Evolutionary conservation across 805 yeast species (phyloP), one percentile per base, ranked within the genome.

Genomic region (Saturnispora diversa): DNA sequence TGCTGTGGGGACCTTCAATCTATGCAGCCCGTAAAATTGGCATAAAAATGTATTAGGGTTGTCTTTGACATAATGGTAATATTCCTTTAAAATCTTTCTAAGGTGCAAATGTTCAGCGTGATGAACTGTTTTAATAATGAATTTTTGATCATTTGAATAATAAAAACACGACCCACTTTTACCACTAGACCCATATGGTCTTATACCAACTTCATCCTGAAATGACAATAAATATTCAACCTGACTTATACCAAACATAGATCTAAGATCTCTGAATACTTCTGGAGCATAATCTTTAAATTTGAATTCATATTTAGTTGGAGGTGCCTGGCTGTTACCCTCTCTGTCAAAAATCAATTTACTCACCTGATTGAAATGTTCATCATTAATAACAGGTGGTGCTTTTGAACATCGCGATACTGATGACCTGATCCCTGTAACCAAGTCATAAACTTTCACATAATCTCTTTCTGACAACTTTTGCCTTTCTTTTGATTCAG

Each of bases 161-260:
- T 92, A 92, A 57, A 92, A 92, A 55, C 90, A 90, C 0, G 96
- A 86, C 0, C 98, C 98, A 54, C 94, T 82, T 59, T 92, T 92
- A 3, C 98, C 98, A 0, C 97, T 97, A 2, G 97, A 87, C 16
- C 90, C 94, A 48, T 87, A 66, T 62, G 90, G 97, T 21, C 92
- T 82, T 28, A 92, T 71, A 47, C 92, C 84, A 55, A 90, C 90
- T 59, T 87, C 87, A 16, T 96, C 90, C 0, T 97, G 90, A 49
- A 92, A 69, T 1, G 96, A 85, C 51, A 90, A 79, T 41, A 92
- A 68, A 59, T 94, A 92, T 59, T 94, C 98, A 1, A 96, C 97
- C 3, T 95, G 95, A 54, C 92, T 97, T 22, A 92, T 69, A 11
- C 88, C 87, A 64, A 94, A 92, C 31, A 76, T 55, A 5, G 74